Conservation (phyloP, 2,329 filamentous ascomycete species). For the Colletotrichum sp. region DNA sequence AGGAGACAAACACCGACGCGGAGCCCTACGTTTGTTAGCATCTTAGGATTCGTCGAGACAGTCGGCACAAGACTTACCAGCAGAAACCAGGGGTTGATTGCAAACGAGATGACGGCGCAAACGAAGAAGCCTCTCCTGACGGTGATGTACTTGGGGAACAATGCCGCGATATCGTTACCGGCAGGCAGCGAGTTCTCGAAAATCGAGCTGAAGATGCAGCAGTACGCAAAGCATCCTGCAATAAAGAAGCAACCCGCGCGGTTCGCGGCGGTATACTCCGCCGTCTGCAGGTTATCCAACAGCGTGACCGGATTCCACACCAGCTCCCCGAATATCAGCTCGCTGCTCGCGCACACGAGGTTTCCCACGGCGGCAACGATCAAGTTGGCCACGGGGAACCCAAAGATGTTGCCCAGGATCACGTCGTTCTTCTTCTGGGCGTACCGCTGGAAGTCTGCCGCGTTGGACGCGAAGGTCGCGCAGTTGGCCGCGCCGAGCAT, state of each 20-base stretch:
- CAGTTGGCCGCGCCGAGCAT: slow-evolving; percentile 38
- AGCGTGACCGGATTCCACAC: slow-evolving; percentile 32
- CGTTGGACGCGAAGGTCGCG: slow-evolving; percentile 43
- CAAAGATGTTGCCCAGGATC: slow-evolving; percentile 42
- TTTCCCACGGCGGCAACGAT: slow-evolving; percentile 43
- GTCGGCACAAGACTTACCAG: slow-evolving; percentile 37
- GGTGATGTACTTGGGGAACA: slow-evolving; percentile 42
- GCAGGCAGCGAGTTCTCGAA: slow-evolving; percentile 47
- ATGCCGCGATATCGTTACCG: slow-evolving; percentile 43
- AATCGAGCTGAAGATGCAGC: slow-evolving; percentile 46
- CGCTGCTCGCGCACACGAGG: slow-evolving; percentile 37
- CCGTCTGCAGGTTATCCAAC: slow-evolving; percentile 37
- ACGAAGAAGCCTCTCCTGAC: slow-evolving; percentile 43
- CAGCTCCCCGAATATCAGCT: slow-evolving; percentile 24
- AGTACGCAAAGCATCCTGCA: slow-evolving; percentile 44
- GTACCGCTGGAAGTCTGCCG: slow-evolving; percentile 49
- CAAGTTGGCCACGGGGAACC: slow-evolving; percentile 44
- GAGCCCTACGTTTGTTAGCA: slow-evolving; percentile 33
- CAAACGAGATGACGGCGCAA: slow-evolving; percentile 37
- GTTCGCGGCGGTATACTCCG: slow-evolving; percentile 36
- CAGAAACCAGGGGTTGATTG: slow-evolving; percentile 43
- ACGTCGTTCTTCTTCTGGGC: slow-evolving; percentile 43
- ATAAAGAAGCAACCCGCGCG: slow-evolving; percentile 46
- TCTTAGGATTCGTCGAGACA: slow-evolving; percentile 40
- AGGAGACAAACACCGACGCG: slow-evolving; percentile 40